Conservation (phyloP, 768 basidiomycete genomes). For the Tylopilus sp. region DNA sequence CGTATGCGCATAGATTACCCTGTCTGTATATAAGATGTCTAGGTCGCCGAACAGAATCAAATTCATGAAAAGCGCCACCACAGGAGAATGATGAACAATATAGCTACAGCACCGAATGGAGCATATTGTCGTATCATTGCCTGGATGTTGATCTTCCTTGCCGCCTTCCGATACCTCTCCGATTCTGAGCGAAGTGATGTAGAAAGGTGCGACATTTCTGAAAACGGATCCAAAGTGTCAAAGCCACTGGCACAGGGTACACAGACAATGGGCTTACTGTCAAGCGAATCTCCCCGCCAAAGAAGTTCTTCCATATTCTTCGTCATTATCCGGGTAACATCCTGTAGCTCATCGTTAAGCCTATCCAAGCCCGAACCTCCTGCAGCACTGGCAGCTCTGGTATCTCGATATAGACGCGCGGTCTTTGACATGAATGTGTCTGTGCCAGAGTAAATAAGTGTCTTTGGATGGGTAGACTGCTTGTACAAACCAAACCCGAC, state of each 20-base stretch:
- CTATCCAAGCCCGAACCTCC: conserved; percentile 69
- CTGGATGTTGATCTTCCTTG: conserved; percentile 89
- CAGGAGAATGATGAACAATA: conserved; percentile 74
- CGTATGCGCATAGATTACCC: conserved; percentile 25
- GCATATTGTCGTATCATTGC: conserved; percentile 96
- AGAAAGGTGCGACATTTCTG: conserved; percentile 97
- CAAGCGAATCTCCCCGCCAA: conserved; percentile 97
- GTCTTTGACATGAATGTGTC: conserved; percentile 99
- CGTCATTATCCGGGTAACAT: conserved; percentile 99
- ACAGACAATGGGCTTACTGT: conserved; percentile 56
- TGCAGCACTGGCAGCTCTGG: conserved; percentile 75
- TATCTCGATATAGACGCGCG: conserved; percentile 90
- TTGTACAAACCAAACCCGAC: conserved; percentile 84
- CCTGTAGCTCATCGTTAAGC: conserved; percentile 94
- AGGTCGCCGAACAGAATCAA: conserved; percentile 9
- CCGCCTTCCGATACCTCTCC: conserved; percentile 95
- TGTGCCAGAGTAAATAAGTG: conserved; percentile 30
- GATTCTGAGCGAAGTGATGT: conserved; percentile 93
- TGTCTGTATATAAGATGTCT: conserved; percentile 23
- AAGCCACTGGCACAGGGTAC: neutral
- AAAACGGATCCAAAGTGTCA: conserved; percentile 1
- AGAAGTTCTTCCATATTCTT: conserved; percentile 99
- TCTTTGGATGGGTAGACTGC: neutral
- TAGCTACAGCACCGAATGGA: conserved; percentile 76
- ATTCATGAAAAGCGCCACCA: conserved; percentile 74